Base-by-base conservation (phyloP, 2,329 filamentous ascomycete species). In the Clonostachys sp. region DNA sequence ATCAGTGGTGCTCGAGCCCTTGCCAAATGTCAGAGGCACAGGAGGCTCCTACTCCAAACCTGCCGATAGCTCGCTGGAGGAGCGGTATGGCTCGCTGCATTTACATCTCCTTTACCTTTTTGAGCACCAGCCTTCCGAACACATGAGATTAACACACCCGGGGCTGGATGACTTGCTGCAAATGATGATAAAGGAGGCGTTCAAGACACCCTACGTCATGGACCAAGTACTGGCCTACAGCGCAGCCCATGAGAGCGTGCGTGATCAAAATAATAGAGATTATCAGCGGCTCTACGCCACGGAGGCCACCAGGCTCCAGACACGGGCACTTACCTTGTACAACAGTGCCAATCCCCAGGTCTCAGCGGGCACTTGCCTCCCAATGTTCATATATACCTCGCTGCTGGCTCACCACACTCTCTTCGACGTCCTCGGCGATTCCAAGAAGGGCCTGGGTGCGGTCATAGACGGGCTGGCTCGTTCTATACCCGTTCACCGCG, bases 401-500 rank as follows among this genome's bases (percentile, higher is more conserved):
- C 35, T 61, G 12, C 46, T 68, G 1, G 63, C 67, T 5, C 61
- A 71, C 12, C 68, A 72, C 45, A 61, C 66, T 16, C 61, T 75
- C 7, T 68, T 63, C 52, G 70, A 75, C 40, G 61, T 62, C 5
- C 58, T 72, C 2, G 44, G 44, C 7, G 36, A 39, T 18, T 39
- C 36, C 12, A 39, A 39, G 12, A n/a, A 39, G 14, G 54, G 62
- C 42, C 65, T 70, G 30, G 53, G 57, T 12, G 44, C 48, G 4
- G 60, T 62, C 18, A 51, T 67, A 5, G 56, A 56, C 34, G 54
- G 60, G 6, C 64, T 63, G 20, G 41, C 61, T 9, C 55, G 56
- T 5, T 66, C 63, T 44, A 45, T 65, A 7, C 53, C 51, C n/a
- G 54, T 70, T 6, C 63, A 67, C 48, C 59, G 62, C 16, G 66